Conservation (phyloP, 441 rosid species). For the Hura crepitans region DNA sequence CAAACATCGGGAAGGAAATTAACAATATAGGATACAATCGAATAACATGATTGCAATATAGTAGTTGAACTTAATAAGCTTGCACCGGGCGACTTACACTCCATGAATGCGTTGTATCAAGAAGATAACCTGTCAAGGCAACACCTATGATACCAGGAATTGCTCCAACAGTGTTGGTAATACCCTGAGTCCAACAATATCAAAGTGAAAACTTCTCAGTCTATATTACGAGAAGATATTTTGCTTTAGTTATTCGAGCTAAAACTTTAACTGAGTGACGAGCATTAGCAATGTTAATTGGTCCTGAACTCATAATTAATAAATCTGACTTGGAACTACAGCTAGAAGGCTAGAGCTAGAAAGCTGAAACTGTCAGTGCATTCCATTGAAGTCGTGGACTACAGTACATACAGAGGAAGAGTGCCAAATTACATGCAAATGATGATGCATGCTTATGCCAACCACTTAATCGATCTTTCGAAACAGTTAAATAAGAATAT, state of each 20-base stretch:
- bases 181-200: conserved; percentile 47
- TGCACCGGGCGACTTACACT: conserved; percentile 54
- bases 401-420: not conserved
- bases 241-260: not conserved
- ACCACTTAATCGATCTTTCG: not conserved
- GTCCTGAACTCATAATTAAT: not conserved
- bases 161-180: conserved; percentile 90
- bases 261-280: conserved; percentile 3
- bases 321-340: not conserved
- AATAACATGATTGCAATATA: not conserved
- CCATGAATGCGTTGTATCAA: conserved; percentile 92
- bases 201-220: conserved; percentile 10
- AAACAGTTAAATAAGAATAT: not conserved
- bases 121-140: conserved; percentile 83
- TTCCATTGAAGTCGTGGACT: not conserved
- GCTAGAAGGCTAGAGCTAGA: not conserved
- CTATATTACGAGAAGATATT: not conserved
- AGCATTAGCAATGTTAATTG: not conserved
- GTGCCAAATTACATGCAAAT: not conserved
- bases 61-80: not conserved
- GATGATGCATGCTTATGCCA: not conserved
- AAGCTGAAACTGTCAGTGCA: not conserved
- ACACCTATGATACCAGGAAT: conserved; percentile 90
- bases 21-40: not conserved
- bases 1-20: conserved; percentile 9